Conservation (phyloP, 441 rosid species). For the Populus hybrid region DNA sequence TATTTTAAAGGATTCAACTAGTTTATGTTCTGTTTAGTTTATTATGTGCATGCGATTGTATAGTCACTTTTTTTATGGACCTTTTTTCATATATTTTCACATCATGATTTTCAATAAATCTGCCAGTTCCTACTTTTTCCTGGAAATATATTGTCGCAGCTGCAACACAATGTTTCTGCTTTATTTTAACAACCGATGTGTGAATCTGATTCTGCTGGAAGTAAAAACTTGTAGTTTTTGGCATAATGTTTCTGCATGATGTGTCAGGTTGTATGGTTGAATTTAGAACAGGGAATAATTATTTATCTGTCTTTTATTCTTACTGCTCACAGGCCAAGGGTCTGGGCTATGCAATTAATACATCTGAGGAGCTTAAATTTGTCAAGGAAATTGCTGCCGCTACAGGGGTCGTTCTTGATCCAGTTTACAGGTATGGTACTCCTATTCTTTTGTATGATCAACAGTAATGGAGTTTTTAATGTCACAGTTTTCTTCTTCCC, state of each 20-base stretch:
- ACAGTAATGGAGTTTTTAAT: neutral
- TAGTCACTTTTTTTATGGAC: neutral
- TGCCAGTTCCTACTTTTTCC: neutral
- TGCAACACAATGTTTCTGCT: neutral
- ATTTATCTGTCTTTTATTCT: neutral
- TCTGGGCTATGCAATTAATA: slow-evolving; percentile 77
- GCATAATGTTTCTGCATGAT: neutral
- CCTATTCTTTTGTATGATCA: neutral
- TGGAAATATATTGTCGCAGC: neutral
- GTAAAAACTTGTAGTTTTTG: neutral
- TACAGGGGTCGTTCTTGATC: slow-evolving; percentile 83
- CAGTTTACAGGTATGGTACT: slow-evolving; percentile 74
- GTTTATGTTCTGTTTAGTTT: neutral
- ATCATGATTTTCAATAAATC: neutral
- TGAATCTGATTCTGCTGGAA: neutral
- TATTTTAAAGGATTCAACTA: neutral
- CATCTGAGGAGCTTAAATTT: slow-evolving; percentile 74
- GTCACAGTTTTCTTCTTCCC: neutral
- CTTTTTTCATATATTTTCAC: neutral
- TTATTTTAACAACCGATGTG: neutral
- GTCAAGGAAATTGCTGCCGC: slow-evolving; percentile 73
- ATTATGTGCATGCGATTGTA: neutral
- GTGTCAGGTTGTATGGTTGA: neutral
- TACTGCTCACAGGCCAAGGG: slow-evolving; percentile 65
- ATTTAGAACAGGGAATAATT: neutral